Evolutionary conservation across 352 stramenopile genomes (phyloP), one percentile per base, ranked within the genome.

Genomic region (Thalassiosira oceanica): DNA sequence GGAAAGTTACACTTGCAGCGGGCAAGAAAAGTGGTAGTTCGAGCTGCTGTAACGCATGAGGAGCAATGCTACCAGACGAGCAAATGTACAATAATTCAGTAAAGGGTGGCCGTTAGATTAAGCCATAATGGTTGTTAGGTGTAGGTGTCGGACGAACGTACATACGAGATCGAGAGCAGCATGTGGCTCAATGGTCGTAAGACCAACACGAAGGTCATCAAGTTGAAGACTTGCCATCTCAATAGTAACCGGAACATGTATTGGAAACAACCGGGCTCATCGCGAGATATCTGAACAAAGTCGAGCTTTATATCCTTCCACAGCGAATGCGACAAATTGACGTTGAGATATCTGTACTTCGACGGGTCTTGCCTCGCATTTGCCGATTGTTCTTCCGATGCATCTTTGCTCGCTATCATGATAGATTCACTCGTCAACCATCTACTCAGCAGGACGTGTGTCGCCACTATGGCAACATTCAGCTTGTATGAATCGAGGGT

Each of bases 251-350:
- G 41, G 53, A 71, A 73, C 6, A 89, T 27, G 55, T 86, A 89
- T 1, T 73, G 18, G 20, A 27, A 31, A 44, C 23, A 53, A 39
- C 54, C 16, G 35, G 74, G 75, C 53, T 72, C 54, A 39, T 83
- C 77, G 13, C 62, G 35, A 27, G 63, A 78, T 63, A 85, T 83
- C 53, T 76, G 70, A 13, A 86, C 48, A 36, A 69, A 79, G 31
- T 26, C 2, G 37, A 85, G 70, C 2, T 56, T 62, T 16, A 89
- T 85, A 43, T 89, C 81, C 46, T 66, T 76, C 81, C 81, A 89
- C 7, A 89, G 42, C 49, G 80, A 76, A 53, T 89, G 72, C 15
- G 68, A 69, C 24, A 91, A 33, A 70, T 91, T 91, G 5, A 91
- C 61, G 57, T 91, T 89, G 41, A 91, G 52, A 65, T 88, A 87